Evolutionary conservation across 2,329 filamentous ascomycete species (phyloP), one percentile per base, ranked within the genome.

Genomic region (Dothistroma pini): DNA sequence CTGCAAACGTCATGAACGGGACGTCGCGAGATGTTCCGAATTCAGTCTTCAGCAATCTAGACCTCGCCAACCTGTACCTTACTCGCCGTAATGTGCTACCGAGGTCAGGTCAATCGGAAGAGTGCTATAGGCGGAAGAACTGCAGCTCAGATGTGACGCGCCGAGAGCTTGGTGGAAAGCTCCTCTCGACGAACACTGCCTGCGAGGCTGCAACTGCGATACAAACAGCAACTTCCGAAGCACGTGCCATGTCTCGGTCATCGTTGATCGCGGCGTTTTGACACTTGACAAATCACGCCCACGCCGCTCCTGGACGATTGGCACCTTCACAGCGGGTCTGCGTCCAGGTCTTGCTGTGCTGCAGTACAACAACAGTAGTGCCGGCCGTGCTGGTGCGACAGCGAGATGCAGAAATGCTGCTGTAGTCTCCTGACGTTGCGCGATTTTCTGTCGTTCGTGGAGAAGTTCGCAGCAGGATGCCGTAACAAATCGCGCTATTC

Each of bases 401-500:
- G 41, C n/a, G 41, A 44, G 41, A 44, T 44, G 41, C 41, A 14
- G 16, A 10, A 44, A 14, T 21, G 48, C 22, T 51, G 48, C 21
- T 25, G 21, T 21, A n/a, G 19, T 7, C 21, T 31, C 14, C 14
- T 14, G 19, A 44, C 19, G 48, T 11, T 51, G 48, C 48, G 48
- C 48, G 48, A 51, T 51, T 51, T 51, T 51, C 41, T 51, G 48
- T 3, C 48, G 21, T 49, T 21, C n/a, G 47, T 49, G 47, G 47
- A 49, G 47, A 51, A 51, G 21, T 12, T 51, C 21, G 48, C 29
- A 11, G 21, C 21, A 29, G n/a, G n/a, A n/a, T n/a, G n/a, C n/a
- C n/a, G n/a, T n/a, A 51, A 51, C 9, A 29, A 51, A 51, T 31
- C 48, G 48, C 29, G 48, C 21, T 29, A 51, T 31, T 9, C 48